phyloP scores from a whole-genome alignment of 345 rosid genomes.

The Ceriops tagal region DNA sequence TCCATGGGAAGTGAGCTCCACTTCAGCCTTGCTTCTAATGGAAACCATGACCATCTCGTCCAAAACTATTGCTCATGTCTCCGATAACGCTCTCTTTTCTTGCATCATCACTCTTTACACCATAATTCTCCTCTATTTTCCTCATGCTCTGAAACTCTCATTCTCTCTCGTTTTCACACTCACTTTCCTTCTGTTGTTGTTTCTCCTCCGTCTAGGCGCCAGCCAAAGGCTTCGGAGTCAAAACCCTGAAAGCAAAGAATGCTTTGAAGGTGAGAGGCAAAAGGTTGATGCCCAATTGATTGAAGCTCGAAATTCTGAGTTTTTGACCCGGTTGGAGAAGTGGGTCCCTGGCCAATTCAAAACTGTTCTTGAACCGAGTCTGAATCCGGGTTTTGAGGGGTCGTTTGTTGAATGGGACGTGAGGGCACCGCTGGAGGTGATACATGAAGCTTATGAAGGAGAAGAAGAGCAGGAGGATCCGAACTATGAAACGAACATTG shows the following conservation, averaged over 20 bases:
- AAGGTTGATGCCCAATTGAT: neutral
- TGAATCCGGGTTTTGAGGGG: conserved; percentile 19
- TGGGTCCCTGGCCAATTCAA: conserved; percentile 22
- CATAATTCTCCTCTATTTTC: conserved; percentile 52
- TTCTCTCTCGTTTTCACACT: conserved; percentile 53
- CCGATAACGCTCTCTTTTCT: conserved; percentile 50
- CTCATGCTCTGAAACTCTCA: conserved; percentile 30
- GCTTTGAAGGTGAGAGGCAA: neutral
- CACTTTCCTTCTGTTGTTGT: conserved; percentile 42
- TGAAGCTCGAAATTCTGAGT: neutral
- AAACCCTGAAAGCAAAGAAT: conserved; percentile 2
- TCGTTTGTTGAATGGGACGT: conserved; percentile 71
- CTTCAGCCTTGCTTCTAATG: neutral
- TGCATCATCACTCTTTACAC: conserved; percentile 46
- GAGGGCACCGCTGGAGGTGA: conserved; percentile 75
- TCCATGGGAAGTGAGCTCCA: conserved; percentile 14
- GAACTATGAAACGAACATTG: neutral
- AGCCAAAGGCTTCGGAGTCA: conserved; percentile 16
- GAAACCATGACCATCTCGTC: conserved; percentile 10
- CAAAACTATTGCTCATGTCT: conserved; percentile 7
- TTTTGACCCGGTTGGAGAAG: conserved; percentile 9
- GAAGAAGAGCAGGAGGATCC: conserved; percentile 39
- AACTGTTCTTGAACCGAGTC: neutral
- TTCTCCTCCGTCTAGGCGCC: conserved; percentile 54
- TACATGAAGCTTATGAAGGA: conserved; percentile 60